Conservation (phyloP, 2,329 filamentous ascomycete genomes). For the Ceratocystis lukuohia region DNA sequence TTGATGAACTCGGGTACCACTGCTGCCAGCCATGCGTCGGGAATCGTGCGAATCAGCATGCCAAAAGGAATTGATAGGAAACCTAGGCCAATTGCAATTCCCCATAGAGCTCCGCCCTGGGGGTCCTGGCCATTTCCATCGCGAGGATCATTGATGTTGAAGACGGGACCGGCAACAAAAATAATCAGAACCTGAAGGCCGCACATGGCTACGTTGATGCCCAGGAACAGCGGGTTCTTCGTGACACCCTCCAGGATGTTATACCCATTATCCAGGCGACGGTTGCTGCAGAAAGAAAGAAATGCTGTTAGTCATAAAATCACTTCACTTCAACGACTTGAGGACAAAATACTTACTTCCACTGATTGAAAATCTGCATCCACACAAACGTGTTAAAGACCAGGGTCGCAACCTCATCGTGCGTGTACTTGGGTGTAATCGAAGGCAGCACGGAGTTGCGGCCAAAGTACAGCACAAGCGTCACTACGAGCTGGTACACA, state of each 20-base stretch:
- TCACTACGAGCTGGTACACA: conserved; percentile 69
- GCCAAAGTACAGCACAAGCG: conserved; percentile 73
- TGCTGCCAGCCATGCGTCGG: conserved; percentile 51
- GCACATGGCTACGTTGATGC: conserved; percentile 75
- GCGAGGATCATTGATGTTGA: conserved; percentile 43
- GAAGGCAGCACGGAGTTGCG: conserved; percentile 19
- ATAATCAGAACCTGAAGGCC: conserved; percentile 83
- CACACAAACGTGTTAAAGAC: conserved; percentile 98
- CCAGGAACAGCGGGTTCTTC: conserved; percentile 78
- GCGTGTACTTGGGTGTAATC: conserved; percentile 11
- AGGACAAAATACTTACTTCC: conserved; percentile 54
- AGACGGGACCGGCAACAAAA: conserved; percentile 69
- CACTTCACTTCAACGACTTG: background rate
- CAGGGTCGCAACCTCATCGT: conserved; percentile 54
- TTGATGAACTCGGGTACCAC: conserved; percentile 42
- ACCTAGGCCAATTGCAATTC: conserved; percentile 69
- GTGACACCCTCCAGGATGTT: conserved; percentile 87
- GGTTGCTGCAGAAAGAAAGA: conserved; percentile 44
- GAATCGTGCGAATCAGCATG: conserved; percentile 66
- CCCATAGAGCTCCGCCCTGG: conserved; percentile 70
- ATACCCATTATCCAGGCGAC: conserved; percentile 83
- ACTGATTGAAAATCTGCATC: conserved; percentile 99
- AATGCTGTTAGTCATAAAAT: background rate
- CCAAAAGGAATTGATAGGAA: conserved; percentile 76
- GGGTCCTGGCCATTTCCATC: conserved; percentile 30